Percentiles rank a stretch among this genome's conserved stretches.
Conservation (phyloP, 768 basidiomycete species). For the Boletus rubroflammeus region DNA sequence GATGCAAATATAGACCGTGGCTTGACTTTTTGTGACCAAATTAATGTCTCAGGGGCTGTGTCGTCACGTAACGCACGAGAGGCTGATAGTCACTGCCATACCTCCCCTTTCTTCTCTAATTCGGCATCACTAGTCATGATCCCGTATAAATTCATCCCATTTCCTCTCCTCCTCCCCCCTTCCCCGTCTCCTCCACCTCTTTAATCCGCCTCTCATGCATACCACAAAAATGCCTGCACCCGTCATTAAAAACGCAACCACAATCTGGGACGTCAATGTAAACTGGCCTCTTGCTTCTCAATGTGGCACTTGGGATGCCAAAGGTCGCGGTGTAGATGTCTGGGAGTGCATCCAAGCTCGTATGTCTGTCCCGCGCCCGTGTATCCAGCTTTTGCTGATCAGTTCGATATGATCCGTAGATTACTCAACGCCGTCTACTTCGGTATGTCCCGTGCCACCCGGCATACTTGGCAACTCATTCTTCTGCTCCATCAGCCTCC, state of each 20-base stretch:
- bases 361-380: slow-evolving; percentile 29
- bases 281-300: slow-evolving; percentile 64
- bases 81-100: slow-evolving; percentile 32
- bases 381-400: slow-evolving; percentile 1
- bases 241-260: slow-evolving; percentile 60
- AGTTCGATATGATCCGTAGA: slow-evolving; percentile 37
- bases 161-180: neutral
- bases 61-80: slow-evolving; percentile 20
- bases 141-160: slow-evolving; percentile 28
- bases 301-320: slow-evolving; percentile 69
- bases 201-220: slow-evolving; percentile 10
- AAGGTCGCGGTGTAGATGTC: slow-evolving; percentile 63
- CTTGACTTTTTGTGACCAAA: slow-evolving; percentile 10
- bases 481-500: slow-evolving; percentile 35
- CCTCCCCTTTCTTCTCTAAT: slow-evolving; percentile 28
- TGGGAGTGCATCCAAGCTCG: slow-evolving; percentile 74
- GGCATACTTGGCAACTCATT: neutral
- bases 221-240: slow-evolving; percentile 24
- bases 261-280: slow-evolving; percentile 67
- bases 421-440: slow-evolving; percentile 52
- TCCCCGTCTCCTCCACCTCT: neutral
- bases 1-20: slow-evolving; percentile 10
- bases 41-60: slow-evolving; percentile 28
- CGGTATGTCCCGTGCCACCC: slow-evolving; percentile 22
- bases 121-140: slow-evolving; percentile 23